Base-by-base conservation (phyloP, 2,329 filamentous ascomycete genomes). In the Thelonectria discophora region DNA sequence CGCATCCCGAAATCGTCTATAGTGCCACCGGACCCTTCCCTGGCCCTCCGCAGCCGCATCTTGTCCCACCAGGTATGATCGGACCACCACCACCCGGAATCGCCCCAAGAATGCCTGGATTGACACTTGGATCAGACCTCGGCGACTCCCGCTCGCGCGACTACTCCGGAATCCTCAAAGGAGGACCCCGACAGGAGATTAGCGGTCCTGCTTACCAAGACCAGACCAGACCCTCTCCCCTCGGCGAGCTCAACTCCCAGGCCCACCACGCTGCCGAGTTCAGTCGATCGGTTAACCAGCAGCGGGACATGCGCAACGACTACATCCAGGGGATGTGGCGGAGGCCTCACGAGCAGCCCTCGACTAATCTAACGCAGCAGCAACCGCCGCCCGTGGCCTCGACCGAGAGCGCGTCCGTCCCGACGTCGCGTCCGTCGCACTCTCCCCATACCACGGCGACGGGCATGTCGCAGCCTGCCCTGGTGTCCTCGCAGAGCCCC, bases 201-300 rank as follows among this genome's bases (percentile, higher is more conserved):
- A 88, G 91, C 13, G 95, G 94, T 21, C 88, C 91, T 39, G 84
- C 93, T 10, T 99, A 97, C 78, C 90, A 94, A 76, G 95, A 98
- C 75, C 86, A 93, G 69, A 92, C 90, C 9, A 88, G 94, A 74
- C 84, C 92, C 11, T 91, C 90, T 65, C 87, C 89, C 30, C 84
- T 92, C 27, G 83, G 86, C 48, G 94, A 98, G 71, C 88, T 98
- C 55, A 84, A 95, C 66, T 90, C 91, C 47, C 93, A 97, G 76
- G 92, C 93, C 27, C 88, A 92, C 52, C 92, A 97, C 65, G 90
- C 94, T 17, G 92, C 93, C 60, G 94, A 98, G 69, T 97, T 90
- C 80, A 98, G 94, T 80, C 93, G 95, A 71, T 86, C 86, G 48
- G 83, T 98, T 53, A 93, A 91, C 72, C 86, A 91, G 69, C 90